These are phyloP conservation scores for Debaryomyces tyrocola DNA, from an alignment of 805 yeast genomes.

Conservation along the genomic window DNA sequence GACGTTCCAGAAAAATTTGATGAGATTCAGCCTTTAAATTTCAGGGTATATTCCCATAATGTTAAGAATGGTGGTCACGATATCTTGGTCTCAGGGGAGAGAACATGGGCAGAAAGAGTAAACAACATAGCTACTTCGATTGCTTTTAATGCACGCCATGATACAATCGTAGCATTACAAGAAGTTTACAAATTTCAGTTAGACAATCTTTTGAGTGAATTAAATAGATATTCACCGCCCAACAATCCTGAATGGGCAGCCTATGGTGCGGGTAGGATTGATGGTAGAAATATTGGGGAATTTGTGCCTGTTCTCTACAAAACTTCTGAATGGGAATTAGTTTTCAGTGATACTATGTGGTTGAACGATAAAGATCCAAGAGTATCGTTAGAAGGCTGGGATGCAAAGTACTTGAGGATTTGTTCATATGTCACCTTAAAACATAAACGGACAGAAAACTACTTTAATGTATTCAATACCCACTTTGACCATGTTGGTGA, in stretches of 20 bases:
- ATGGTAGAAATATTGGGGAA: slow-evolving; percentile 31
- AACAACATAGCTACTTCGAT: slow-evolving; percentile 35
- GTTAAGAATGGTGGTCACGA: slow-evolving; percentile 43
- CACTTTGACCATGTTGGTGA: slow-evolving; percentile 44
- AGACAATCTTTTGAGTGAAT: slow-evolving; percentile 22
- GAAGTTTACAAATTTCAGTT: slow-evolving; percentile 32
- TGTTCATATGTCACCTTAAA: slow-evolving; percentile 36
- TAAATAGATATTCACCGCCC: slow-evolving; percentile 17
- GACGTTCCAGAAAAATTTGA: neutral
- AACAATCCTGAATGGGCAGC: slow-evolving; percentile 27
- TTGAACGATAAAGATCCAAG: slow-evolving; percentile 37
- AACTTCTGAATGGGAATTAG: slow-evolving; percentile 28
- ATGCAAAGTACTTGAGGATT: slow-evolving; percentile 41
- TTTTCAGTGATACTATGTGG: slow-evolving; percentile 37
- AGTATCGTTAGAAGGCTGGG: slow-evolving; percentile 42
- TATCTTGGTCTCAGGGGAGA: slow-evolving; percentile 31
- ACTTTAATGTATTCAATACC: slow-evolving; percentile 37
- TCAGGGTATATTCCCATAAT: slow-evolving; percentile 43
- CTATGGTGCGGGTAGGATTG: slow-evolving; percentile 38
- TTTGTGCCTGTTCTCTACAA: slow-evolving; percentile 38
- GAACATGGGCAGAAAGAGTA: slow-evolving; percentile 41
- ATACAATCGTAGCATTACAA: slow-evolving; percentile 39
- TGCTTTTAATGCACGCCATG: slow-evolving; percentile 30
- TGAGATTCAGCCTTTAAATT: slow-evolving; percentile 8
- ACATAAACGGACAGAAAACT: slow-evolving; percentile 22